Conservation (phyloP, 176 grass and related monocot species). For the Alloteropsis semialata region DNA sequence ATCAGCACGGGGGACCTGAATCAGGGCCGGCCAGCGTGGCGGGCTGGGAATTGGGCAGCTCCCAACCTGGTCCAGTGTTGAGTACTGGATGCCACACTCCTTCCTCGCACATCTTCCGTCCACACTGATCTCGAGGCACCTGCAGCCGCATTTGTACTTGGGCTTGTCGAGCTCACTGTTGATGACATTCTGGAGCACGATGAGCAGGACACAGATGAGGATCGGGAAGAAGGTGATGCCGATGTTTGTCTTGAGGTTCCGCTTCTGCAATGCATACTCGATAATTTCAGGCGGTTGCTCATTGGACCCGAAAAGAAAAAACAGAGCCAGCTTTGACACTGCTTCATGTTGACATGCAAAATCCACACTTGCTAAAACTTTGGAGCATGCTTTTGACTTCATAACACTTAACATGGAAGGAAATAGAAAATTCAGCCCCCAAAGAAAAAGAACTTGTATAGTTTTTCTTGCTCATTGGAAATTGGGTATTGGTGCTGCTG, state of each 20-base stretch:
- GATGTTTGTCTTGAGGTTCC: constrained; percentile 79
- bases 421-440: neutral
- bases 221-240: constrained; percentile 70
- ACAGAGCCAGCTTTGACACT: neutral
- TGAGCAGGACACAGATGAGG: constrained; percentile 61
- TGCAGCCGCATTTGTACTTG: constrained; percentile 65
- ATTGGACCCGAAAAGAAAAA: neutral
- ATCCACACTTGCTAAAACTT: neutral
- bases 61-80: constrained; percentile 59
- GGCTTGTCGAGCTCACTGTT: constrained; percentile 67
- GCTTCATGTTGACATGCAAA: neutral
- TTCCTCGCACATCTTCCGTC: constrained; percentile 38
- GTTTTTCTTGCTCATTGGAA: neutral
- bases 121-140: constrained; percentile 8
- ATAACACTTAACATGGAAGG: neutral
- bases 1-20: constrained; percentile 64
- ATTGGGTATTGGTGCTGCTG: neutral
- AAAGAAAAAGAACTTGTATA: neutral
- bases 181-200: constrained; percentile 58
- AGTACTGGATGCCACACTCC: constrained; percentile 72
- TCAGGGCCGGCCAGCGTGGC: constrained; percentile 53
- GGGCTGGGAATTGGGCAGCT: constrained; percentile 58
- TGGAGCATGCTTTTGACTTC: neutral
- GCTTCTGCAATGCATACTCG: constrained; percentile 44
- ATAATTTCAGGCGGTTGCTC: neutral